A percentile compares a stretch with the other conserved stretches of the same genome.
These are phyloP conservation scores for Podaxis sp. DNA, from an alignment of 768 basidiomycete species.

Conservation along the genomic window DNA sequence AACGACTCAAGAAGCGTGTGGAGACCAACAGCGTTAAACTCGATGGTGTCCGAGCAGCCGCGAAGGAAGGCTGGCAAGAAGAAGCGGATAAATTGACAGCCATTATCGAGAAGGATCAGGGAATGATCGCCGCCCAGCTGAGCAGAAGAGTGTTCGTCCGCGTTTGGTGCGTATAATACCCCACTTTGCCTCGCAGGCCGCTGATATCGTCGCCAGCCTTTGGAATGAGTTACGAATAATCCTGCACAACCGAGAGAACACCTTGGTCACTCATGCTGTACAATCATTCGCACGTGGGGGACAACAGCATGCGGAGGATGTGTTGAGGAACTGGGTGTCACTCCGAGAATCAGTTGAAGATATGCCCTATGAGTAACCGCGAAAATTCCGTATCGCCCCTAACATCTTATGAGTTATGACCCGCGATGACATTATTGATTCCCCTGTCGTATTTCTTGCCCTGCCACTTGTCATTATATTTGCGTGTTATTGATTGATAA, in stretches of 20 bases:
- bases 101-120: conserved; percentile 82
- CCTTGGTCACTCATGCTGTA: conserved; percentile 68
- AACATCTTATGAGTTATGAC: not conserved
- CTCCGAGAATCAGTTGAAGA: conserved; percentile 63
- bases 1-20: conserved; percentile 82
- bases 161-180: conserved; percentile 55
- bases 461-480: too few relatives aligned
- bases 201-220: conserved; percentile 46
- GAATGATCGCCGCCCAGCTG: conserved; percentile 68
- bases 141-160: conserved; percentile 83
- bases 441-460: not conserved
- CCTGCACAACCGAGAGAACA: conserved; percentile 85
- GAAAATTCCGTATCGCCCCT: not conserved
- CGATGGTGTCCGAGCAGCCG: conserved; percentile 61
- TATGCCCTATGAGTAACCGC: conserved; percentile 79
- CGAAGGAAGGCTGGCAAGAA: conserved; percentile 82
- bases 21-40: conserved; percentile 73
- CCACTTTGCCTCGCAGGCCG: conserved; percentile 7
- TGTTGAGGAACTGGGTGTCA: conserved; percentile 70
- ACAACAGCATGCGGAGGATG: conserved; percentile 57
- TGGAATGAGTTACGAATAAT: conserved; percentile 96
- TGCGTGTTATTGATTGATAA: not conserved
- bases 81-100: conserved; percentile 75
- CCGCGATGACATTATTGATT: not conserved
- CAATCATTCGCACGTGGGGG: conserved; percentile 75